Evolutionary conservation across 768 basidiomycete species (phyloP).

Genomic region (Cystofilobasidium macerans): DNA sequence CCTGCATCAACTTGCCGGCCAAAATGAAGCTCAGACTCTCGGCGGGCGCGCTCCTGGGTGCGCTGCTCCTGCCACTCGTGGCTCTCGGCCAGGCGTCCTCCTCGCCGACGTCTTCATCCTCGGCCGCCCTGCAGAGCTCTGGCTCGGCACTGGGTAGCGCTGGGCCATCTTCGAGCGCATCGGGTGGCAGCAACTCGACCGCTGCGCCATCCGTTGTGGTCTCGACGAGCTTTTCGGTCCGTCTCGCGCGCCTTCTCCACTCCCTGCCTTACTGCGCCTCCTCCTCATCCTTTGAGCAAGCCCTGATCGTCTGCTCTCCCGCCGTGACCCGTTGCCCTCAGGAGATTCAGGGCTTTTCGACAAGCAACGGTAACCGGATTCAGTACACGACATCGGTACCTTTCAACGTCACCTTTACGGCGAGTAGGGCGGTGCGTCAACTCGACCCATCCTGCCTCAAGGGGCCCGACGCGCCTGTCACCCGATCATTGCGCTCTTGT

Average conservation of each 20-base stretch:
- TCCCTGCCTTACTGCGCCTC: not conserved
- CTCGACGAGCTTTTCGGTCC: not conserved
- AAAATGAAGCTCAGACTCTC: no score
- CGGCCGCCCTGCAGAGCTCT: not conserved
- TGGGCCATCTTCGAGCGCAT: not conserved
- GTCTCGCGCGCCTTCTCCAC: not conserved
- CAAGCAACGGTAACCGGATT: not conserved
- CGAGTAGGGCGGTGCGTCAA: not conserved
- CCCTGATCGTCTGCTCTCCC: not conserved
- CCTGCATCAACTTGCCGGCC: no score
- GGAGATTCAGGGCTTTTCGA: not conserved
- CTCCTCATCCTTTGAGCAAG: not conserved
- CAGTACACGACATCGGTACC: not conserved
- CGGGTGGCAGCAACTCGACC: not conserved
- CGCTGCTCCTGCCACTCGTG: not conserved
- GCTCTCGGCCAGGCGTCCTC: not conserved
- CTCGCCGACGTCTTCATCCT: not conserved
- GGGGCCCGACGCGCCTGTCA: not conserved
- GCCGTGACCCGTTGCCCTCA: not conserved
- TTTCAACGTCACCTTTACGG: constrained; percentile 6
- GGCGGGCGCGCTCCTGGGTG: no score
- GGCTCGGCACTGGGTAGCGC: not conserved
- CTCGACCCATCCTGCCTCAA: not conserved
- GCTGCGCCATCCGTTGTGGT: not conserved
- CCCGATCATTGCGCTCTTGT: not conserved